Evolutionary conservation across 1,139 yeast species (phyloP), one percentile per base, ranked within the genome.

Genomic region (Hansenula sp.): DNA sequence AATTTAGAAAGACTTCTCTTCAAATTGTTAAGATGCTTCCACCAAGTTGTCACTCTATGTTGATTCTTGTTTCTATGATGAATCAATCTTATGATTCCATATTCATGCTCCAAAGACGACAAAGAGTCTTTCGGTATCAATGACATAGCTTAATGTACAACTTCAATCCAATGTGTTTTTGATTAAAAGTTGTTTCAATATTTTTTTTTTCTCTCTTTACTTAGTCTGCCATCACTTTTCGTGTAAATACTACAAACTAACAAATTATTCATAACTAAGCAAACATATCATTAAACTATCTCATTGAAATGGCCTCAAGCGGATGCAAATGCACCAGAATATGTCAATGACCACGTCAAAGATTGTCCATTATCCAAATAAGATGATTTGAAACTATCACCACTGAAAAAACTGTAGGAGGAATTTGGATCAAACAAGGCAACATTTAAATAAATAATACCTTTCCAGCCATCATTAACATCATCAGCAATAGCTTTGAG

Each of bases 311-410:
- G 3, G 6, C 3, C 26, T 29, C 13, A 29, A 13, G 13, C 18
- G 10, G 39, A 36, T 5, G 41, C 46, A 36, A 55, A 52, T 5
- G 54, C 85, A 29, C 88, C 95, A 36, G 85, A 66, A 56, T 77
- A 88, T 0, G 96, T 85, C 51, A 89, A 67, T 38, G 89, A 77
- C 97, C 97, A 90, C 0, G 97, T 85, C 54, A 81, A 67, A 50
- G 95, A 82, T 69, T 88, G 95, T 3, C 98, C 98, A 43, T 79
- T 79, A 57, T 92, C 97, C 45, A 92, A 73, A 65, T 75, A 79
- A 17, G 61, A 59, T n/a, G 54, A 48, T 34, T 66, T 57, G 64
- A 81, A 87, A 37, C 57, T 53, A 10, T 66, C 52, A 18, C 73
- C 62, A 7, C 81, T 64, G 63, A 92, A 92, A 65, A 82, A 90